Conservation (phyloP, 768 basidiomycete genomes). For the Kwoniella botswanensis region DNA sequence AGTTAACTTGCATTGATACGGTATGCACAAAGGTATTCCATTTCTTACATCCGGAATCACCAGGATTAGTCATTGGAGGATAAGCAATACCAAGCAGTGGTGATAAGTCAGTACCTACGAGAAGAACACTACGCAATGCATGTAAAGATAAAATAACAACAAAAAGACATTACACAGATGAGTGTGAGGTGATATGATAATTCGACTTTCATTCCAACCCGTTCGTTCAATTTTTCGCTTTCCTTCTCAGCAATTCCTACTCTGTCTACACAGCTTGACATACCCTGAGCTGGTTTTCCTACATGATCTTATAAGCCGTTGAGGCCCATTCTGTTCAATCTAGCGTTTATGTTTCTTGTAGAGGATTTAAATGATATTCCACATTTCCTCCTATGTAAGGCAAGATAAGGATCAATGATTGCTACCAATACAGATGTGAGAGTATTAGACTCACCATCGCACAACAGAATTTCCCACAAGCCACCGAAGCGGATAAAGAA, state of each 20-base stretch:
- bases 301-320: constrained; percentile 1
- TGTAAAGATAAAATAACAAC: constrained; percentile 8
- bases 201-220: background rate
- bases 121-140: background rate
- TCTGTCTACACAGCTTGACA: background rate
- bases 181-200: constrained; percentile 19
- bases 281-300: background rate
- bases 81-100: too few species aligned
- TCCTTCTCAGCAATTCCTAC: background rate
- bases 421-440: background rate
- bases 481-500: constrained; percentile 82
- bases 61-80: too few species aligned
- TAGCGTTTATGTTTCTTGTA: background rate
- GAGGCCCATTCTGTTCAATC: constrained; percentile 16
- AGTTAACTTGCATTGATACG: too few species aligned
- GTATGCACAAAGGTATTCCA: too few species aligned
- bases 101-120: background rate
- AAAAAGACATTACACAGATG: constrained; percentile 27
- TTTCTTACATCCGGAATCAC: too few species aligned
- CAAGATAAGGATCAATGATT: constrained; percentile 65
- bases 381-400: constrained; percentile 76
- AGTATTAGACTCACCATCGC: constrained; percentile 45
- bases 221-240: background rate
- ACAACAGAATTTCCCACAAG: constrained; percentile 87
- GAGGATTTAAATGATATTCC: constrained; percentile 75